Base-by-base conservation (phyloP, 805 yeast species). In the Spathaspora girioi region DNA sequence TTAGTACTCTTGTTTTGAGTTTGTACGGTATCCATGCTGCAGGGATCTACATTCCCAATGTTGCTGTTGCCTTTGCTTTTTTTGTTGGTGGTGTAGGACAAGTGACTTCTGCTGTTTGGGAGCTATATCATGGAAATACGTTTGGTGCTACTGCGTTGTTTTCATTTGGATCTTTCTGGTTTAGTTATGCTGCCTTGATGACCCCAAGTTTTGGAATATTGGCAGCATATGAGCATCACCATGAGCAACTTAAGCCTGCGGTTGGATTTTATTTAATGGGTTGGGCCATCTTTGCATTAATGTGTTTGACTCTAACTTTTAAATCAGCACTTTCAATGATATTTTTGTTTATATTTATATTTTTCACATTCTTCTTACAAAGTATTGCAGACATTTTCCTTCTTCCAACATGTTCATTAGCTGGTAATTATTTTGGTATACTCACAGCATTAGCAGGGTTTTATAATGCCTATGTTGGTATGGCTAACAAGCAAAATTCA, bases 101-200 rank as follows among this genome's bases (percentile, higher is more conserved):
- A 66, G 57, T 83, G 18, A 63, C 78, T 32, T 86, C 86, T n/a
- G 88, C 88, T 23, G 72, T 83, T 69, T 83, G 86, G 87, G 87
- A 83, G 63, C 70, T 82, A 57, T 79, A 80, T 3, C 61, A 79
- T 44, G 87, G 81, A 48, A 84, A 84, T 67, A 80, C 86, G 18
- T 84, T 84, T 69, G 88, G 84, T 69, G 87, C 81, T 54, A 77
- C 83, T 9, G 87, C 87, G 1, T 69, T 84, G 47, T 61, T 78
- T 46, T 78, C 84, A 3, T 83, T 73, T 57, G 90, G 90, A 48
- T 86, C 83, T 3, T 85, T 85, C 66, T 85, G 91, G 91, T 62
- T 84, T 59, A 68, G 84, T 19, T 86, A 68, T 59, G 84, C 80
- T 32, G 84, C 88, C 2, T 75, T 86, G 45, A 64, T 77, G 54